phyloP scores from a whole-genome alignment of 176 grass and related monocot genomes.

The Triticum monococcum region DNA sequence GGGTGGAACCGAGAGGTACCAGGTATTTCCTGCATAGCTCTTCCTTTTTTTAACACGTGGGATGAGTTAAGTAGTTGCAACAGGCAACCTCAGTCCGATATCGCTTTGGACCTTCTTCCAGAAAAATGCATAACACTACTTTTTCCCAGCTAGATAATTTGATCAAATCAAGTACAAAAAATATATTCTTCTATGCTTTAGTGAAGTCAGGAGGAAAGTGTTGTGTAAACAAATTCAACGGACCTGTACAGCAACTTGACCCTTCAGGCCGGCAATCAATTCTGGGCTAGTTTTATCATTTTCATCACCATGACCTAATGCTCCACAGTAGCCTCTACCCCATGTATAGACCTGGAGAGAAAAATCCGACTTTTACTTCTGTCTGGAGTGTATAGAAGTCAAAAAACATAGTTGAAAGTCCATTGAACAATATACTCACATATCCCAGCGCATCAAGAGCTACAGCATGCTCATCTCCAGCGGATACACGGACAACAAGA shows the following conservation, averaged over 20 bases:
- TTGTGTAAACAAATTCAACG: constrained; percentile 25
- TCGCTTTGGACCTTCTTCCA: background rate
- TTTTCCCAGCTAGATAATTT: background rate
- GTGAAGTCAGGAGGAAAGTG: background rate
- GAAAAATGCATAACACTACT: background rate
- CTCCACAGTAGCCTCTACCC: constrained; percentile 98
- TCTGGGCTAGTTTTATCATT: constrained; percentile 96
- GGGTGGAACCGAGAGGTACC: too few species aligned
- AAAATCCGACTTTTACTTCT: constrained; percentile 28
- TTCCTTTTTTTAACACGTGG: background rate
- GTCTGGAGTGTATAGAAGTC: constrained; percentile 5
- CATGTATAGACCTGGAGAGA: constrained; percentile 88
- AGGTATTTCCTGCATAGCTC: background rate
- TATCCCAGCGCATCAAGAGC: constrained; percentile 86
- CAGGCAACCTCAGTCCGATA: background rate
- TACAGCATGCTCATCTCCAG: constrained; percentile 97
- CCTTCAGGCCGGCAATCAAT: constrained; percentile 62
- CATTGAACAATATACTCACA: constrained; percentile 46
- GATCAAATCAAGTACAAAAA: background rate
- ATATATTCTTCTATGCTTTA: constrained; percentile 3
- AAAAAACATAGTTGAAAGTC: background rate
- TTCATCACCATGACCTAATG: constrained; percentile 96
- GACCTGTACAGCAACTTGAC: constrained; percentile 90
- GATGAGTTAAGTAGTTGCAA: background rate
- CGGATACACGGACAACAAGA: constrained; percentile 91